Evolutionary conservation across 2,329 filamentous ascomycete genomes (phyloP).

Genomic region (Penicillium sp.): DNA sequence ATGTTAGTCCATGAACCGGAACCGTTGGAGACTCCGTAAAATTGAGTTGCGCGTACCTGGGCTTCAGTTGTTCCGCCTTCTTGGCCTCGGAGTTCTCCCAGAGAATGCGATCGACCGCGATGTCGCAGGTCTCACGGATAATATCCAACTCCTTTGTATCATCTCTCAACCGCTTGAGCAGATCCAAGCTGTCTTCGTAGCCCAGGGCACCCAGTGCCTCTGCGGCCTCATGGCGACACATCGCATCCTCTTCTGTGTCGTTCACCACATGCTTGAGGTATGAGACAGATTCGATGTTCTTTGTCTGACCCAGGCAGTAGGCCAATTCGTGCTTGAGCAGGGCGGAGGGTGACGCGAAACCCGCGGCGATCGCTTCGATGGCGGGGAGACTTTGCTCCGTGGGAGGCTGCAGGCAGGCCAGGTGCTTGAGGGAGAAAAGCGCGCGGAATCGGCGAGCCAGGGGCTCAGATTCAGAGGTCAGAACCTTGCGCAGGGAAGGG

Average conservation of each 20-base stretch:
- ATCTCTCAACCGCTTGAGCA: constrained; percentile 74
- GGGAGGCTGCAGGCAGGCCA: constrained; percentile 68
- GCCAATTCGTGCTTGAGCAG: constrained; percentile 95
- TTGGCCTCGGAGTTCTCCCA: constrained; percentile 81
- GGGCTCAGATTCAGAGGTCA: constrained; percentile 77
- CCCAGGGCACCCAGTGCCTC: constrained; percentile 91
- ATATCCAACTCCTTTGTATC: constrained; percentile 73
- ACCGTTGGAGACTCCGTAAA: not conserved
- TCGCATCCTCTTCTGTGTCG: constrained; percentile 80
- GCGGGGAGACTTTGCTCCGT: constrained; percentile 62
- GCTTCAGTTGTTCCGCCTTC: constrained; percentile 73
- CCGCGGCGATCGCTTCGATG: constrained; percentile 82
- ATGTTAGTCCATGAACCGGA: constrained; percentile 8
- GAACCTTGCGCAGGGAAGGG: constrained; percentile 62
- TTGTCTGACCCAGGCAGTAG: constrained; percentile 92
- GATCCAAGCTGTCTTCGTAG: constrained; percentile 68
- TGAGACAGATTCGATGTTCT: constrained; percentile 71
- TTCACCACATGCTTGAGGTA: constrained; percentile 73
- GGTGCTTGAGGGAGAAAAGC: constrained; percentile 94
- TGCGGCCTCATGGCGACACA: constrained; percentile 95
- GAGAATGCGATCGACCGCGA: constrained; percentile 88
- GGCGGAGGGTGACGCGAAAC: constrained; percentile 79
- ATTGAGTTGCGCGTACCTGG: constrained; percentile 61
- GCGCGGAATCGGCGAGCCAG: constrained; percentile 91
- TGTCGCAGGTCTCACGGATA: constrained; percentile 94